Base-by-base conservation (phyloP, 192 early-diverging fungal species). In the Dimargaris cristalligena region DNA sequence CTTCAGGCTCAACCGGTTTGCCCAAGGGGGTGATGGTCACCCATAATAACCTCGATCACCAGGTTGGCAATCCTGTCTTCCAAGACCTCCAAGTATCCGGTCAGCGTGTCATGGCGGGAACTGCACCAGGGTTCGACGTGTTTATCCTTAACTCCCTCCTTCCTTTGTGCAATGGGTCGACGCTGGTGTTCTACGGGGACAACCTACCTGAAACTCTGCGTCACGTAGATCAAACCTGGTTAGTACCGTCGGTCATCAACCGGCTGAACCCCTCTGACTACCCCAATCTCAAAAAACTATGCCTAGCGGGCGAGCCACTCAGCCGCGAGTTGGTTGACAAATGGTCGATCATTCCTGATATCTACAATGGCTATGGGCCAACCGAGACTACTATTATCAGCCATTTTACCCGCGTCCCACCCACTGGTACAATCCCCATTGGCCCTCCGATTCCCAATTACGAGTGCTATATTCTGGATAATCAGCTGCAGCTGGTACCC, bases 401-500 rank as follows among this genome's bases (percentile, higher is more conserved):
- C 8, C 38, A 41, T 41, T 41, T 16, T 6, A 41, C 16, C 38
- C 38, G 16, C 8, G 8, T 41, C 38, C 8, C 8, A 16, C 38
- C 38, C 8, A 16, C 6, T 16, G 38, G 16, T 16, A 6, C 6
- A 16, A 16, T 66, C 0, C 60, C 68, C 13, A 65, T 70, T 6
- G 68, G 68, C 11, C 49, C 44, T 1, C 59, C 63, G 14, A 45
- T 62, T 10, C 30, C 29, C 3, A 66, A 70, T 45, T 32, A 48
- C 25, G 57, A 52, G 8, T 23, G 61, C 28, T 70, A 70, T 34
- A 51, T 70, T 14, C 41, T 70, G 47, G 68, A 70, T 57, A 22
- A 18, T 18, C 44, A 45, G 3, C 6, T 23, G 6, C 44, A 44
- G 13, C 68, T 48, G 9, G 61, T 63, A 18, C 65, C 65, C 4